phyloP scores from a whole-genome alignment of 2,329 filamentous ascomycete genomes.

The Pyrenophora tritici-repentis region DNA sequence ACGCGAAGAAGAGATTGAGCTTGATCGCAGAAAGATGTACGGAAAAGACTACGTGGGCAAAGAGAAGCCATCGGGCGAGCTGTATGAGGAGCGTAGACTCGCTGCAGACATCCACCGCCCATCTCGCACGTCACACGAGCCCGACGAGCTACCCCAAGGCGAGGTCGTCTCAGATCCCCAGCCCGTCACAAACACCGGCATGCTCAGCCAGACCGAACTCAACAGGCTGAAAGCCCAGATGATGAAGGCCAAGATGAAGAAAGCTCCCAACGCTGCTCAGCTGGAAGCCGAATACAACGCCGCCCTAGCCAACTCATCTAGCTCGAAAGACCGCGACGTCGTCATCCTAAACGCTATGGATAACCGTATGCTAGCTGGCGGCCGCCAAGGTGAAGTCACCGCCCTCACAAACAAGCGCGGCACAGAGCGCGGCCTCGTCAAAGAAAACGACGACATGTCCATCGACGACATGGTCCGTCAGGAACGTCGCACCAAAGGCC shows the following conservation, averaged over 20 bases:
- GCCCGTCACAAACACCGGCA: conserved; percentile 54
- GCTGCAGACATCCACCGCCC: conserved; percentile 58
- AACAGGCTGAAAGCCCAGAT: conserved; percentile 92
- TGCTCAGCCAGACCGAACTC: conserved; percentile 75
- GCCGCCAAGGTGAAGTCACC: conserved; percentile 74
- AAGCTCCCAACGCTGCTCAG: conserved; percentile 72
- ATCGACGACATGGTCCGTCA: conserved; percentile 97
- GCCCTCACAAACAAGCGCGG: conserved; percentile 79
- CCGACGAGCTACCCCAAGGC: conserved; percentile 56
- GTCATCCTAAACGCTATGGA: conserved; percentile 88
- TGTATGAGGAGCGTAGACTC: conserved; percentile 77
- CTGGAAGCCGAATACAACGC: conserved; percentile 84
- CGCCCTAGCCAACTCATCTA: conserved; percentile 67
- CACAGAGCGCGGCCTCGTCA: conserved; percentile 79
- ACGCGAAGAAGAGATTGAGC: conserved; percentile 87
- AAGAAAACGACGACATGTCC: conserved; percentile 93
- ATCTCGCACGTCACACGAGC: conserved; percentile 29
- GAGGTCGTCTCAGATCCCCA: conserved; percentile 61
- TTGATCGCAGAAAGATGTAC: conserved; percentile 82
- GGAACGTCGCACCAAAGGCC: conserved; percentile 81
- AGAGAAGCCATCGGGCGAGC: conserved; percentile 83
- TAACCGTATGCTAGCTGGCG: conserved; percentile 84
- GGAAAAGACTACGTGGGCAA: conserved; percentile 84
- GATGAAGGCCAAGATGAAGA: conserved; percentile 91
- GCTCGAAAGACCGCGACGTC: conserved; percentile 64